Base-by-base conservation (phyloP, 2,329 filamentous ascomycete species). In the Sclerotinia nivalis region DNA sequence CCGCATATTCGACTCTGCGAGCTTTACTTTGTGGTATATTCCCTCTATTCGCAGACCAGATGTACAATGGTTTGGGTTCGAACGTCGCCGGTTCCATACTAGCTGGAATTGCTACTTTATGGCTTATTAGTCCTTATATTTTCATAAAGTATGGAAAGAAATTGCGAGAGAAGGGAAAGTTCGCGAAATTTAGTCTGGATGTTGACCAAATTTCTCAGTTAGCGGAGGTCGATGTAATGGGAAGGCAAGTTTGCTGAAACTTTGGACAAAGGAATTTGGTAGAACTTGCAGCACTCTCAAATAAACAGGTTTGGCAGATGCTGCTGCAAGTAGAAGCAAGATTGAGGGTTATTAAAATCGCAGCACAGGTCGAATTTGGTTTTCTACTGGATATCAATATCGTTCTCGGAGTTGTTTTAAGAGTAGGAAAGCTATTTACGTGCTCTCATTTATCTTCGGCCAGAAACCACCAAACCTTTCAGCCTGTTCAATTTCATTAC, bases 1-100 rank as follows among this genome's bases (percentile, higher is more conserved):
- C 83, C 1, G 79, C 81, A 0, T 74, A 83, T 62, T 78, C 79
- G 2, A 79, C 83, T 25, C 56, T 83, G 2, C 76, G 82, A 12
- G 79, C 80, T 0, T 58, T 80, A 1, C 70, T 83, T 1, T 80
- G 78, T 0, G 82, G 79, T 67, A 76, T 2, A 79, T 83, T 72
- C 31, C 82, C 82, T 1, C 74, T 83, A 0, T 81, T 84, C 58
- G 80, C 80, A 0, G 73, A 72, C 0, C 78, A 80, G 40, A 81
- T 84, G 81, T 84, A 82, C 69, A 54, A 72, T 10, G 73, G 70
- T 0, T 67, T 84, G 10, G 82, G 81, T 0, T 73, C 78, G 0
- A 84, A 83, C 69, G 66, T 78, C 31, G 81, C 81, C 0, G 73
- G 78, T n/a, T 80, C 80, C 1, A 74, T 83, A 22, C 72, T 84